Percentiles rank a stretch among this genome's conserved stretches.
Conservation (phyloP, 306 rosid species). For the Acacia confusa region DNA sequence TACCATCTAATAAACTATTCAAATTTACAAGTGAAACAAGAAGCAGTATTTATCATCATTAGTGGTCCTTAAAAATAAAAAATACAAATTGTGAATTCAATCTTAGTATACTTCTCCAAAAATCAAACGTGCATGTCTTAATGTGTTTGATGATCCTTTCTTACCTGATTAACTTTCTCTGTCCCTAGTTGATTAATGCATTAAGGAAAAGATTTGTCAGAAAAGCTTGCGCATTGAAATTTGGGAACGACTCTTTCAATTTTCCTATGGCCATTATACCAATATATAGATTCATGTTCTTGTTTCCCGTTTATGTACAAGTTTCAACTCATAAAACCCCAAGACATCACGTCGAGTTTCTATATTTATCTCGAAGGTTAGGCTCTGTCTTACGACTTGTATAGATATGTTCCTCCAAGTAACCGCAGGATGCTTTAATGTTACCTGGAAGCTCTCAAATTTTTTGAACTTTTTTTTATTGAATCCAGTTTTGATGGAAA, state of each 20-base stretch:
- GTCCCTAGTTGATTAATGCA: background rate
- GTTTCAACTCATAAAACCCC: background rate
- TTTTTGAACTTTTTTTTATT: background rate
- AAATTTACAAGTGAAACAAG: background rate
- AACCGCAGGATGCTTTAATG: background rate
- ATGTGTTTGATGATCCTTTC: background rate
- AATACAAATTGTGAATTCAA: background rate
- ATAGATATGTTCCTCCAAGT: background rate
- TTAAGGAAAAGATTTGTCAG: background rate
- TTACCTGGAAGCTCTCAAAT: background rate
- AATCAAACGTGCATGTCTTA: background rate
- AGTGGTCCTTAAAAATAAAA: too few relatives aligned
- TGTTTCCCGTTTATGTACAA: background rate
- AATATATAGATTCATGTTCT: background rate
- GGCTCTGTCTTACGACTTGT: background rate
- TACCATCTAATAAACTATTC: background rate
- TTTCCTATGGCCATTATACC: background rate
- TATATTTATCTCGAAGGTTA: background rate
- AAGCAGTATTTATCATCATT: too few relatives aligned
- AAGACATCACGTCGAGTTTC: background rate
- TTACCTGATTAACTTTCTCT: background rate
- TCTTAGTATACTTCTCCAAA: background rate
- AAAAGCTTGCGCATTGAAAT: background rate
- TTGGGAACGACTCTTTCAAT: background rate
- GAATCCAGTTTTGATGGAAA: background rate